Evolutionary conservation across 2,329 filamentous ascomycete genomes (phyloP), one percentile per base, ranked within the genome.

Genomic region (Calonectria fujianensis): DNA sequence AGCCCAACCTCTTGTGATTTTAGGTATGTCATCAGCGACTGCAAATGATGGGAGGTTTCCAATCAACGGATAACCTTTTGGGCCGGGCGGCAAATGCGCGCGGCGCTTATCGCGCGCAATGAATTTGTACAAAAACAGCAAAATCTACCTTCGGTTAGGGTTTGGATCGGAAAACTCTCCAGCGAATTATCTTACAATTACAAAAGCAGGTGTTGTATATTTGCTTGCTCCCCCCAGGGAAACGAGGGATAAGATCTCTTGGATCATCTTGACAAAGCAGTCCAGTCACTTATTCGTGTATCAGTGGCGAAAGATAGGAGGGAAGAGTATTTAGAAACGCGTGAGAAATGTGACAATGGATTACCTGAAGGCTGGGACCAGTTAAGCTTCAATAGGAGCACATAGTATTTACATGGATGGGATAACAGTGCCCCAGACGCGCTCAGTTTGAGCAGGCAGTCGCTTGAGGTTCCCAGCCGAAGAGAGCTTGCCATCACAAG

Each of bases 41-140:
- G 54, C 16, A 45, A 51, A 48, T 16, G 66, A 69, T 14, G 51
- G 37, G 9, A 69, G 50, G 9, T 70, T 70, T 41, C 68, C 68
- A 6, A 70, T 63, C 4, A 70, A 3, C 16, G 68, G 68, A n/a
- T 51, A 63, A 3, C 68, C 54, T 29, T 59, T 64, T 18, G 68
- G 68, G n/a, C 68, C 68, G 6, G 68, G 68, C 6, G 54, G 68
- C 14, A 63, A 31, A 24, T 51, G 41, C 1, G 63, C 39, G 27
- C 66, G 66, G 27, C 66, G 66, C 29, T 69, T 69, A 50, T 69
- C 66, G 35, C 51, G 24, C n/a, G 54, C 18, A 29, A 69, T n/a
- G 32, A 69, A 48, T 20, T 14, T 20, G 31, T 18, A 57, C 35
- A 69, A 61, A 61, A 39, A 14, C 10, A 69, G 18, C 27, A 45